Evolutionary conservation across 2,329 filamentous ascomycete species (phyloP).

Genomic region (Stagonosporopsis tanaceti): DNA sequence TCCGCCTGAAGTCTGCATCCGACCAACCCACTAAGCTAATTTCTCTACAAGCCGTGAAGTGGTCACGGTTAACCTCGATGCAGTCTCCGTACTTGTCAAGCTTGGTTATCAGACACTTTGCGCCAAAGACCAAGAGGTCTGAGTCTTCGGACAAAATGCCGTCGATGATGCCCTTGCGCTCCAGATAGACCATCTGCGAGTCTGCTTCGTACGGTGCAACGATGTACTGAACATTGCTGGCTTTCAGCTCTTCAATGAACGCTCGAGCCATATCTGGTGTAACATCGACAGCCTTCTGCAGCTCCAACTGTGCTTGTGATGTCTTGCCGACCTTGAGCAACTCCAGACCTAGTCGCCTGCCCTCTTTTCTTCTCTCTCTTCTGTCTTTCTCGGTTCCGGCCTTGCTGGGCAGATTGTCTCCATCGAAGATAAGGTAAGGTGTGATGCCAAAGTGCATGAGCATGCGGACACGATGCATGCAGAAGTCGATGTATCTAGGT

Average conservation of each 20-base stretch:
- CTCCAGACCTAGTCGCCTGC: conserved; percentile 77
- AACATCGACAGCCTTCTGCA: conserved; percentile 95
- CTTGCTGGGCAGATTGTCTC: conserved; percentile 94
- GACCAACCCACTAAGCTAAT: conserved; percentile 91
- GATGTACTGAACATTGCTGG: conserved; percentile 79
- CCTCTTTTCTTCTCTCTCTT: conserved; percentile 77
- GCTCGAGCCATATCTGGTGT: conserved; percentile 94
- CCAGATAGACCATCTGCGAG: conserved; percentile 93
- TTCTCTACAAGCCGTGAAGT: conserved; percentile 89
- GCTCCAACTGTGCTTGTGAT: conserved; percentile 80
- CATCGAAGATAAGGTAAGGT: conserved; percentile 97
- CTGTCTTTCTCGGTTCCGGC: conserved; percentile 83
- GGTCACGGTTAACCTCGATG: conserved; percentile 85
- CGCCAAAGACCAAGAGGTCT: conserved; percentile 93
- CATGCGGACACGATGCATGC: conserved; percentile 91
- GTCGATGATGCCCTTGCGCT: conserved; percentile 80
- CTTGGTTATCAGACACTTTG: conserved; percentile 89
- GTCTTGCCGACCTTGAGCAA: conserved; percentile 82
- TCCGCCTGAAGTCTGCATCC: conserved; percentile 87
- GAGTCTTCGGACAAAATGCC: conserved; percentile 97
- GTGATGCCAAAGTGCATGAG: conserved; percentile 89
- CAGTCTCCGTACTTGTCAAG: conserved; percentile 93
- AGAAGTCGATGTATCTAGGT: conserved; percentile 83
- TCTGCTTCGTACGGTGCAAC: conserved; percentile 98
- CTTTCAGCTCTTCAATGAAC: conserved; percentile 90